Evolutionary conservation across 1,139 yeast genomes (phyloP).

Genomic region (Hanseniaspora uvarum): DNA sequence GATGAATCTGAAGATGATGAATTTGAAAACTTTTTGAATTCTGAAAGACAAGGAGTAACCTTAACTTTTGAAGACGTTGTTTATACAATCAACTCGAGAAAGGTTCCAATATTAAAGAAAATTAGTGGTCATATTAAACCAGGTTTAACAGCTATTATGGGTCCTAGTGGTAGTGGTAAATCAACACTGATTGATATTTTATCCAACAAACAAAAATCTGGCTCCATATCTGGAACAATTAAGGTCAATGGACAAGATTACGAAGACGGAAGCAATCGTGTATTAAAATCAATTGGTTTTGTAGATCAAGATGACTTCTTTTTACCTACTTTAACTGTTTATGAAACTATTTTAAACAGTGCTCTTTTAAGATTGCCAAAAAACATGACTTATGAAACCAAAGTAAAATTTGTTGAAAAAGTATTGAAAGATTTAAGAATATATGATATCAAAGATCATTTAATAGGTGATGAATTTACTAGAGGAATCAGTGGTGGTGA

Average conservation of each 20-base stretch:
- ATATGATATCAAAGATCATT: constrained; percentile 65
- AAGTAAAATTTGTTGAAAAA: constrained; percentile 70
- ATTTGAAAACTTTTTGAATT: constrained; percentile 32
- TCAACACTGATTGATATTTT: constrained; percentile 83
- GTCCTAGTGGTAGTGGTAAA: constrained; percentile 97
- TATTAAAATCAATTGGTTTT: constrained; percentile 70
- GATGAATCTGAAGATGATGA: constrained; percentile 35
- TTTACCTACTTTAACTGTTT: constrained; percentile 86
- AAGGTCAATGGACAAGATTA: constrained; percentile 57
- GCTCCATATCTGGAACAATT: constrained; percentile 53
- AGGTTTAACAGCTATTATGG: constrained; percentile 90
- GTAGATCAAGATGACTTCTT: constrained; percentile 95
- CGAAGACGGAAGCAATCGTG: constrained; percentile 25
- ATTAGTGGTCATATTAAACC: constrained; percentile 73
- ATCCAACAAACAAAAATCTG: constrained; percentile 79
- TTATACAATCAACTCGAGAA: constrained; percentile 40
- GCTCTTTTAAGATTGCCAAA: constrained; percentile 81
- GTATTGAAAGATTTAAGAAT: constrained; percentile 80
- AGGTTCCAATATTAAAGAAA: constrained; percentile 43
- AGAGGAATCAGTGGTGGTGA: constrained; percentile 96
- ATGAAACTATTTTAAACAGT: constrained; percentile 86
- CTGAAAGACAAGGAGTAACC: constrained; percentile 57
- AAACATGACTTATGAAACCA: constrained; percentile 59
- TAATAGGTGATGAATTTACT: constrained; percentile 79
- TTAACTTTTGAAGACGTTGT: constrained; percentile 64